Evolutionary conservation across 2,329 filamentous ascomycete species (phyloP), one percentile per base, ranked within the genome.

Genomic region (Verticillium nonalfalfae): DNA sequence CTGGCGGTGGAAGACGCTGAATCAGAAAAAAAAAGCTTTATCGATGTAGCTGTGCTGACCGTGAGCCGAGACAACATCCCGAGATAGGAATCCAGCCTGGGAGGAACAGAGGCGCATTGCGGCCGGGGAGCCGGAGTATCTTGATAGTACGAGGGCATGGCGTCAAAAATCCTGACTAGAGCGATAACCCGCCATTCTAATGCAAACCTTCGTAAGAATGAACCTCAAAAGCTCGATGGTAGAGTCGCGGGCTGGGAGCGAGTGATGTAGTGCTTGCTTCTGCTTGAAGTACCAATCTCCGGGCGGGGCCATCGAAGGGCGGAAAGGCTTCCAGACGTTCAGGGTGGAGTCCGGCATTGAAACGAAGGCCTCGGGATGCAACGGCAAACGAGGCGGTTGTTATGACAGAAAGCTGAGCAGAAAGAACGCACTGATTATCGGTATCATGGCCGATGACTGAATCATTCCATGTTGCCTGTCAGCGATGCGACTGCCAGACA

Each of bases 351-450:
- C 45, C 45, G 45, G 45, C 45, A 50, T 57, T 34, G 34, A 50
- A 39, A 34, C 39, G 50, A 39, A 50, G 57, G 26, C 57, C 14
- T 26, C 57, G 57, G 57, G 57, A 58, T 58, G 57, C 45, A 58
- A 58, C 57, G 57, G 57, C 35, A 6, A 10, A 50, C 26, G 57
- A 58, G 33, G 33, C 36, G 36, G 55, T n/a, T 57, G n/a, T 36
- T 26, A 26, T n/a, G 55, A 7, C 45, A 18, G 15, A n/a, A 50
- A 13, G 18, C 40, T 55, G 21, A 31, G 35, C 45, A 33, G 6
- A 26, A 57, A 56, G 26, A 18, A 13, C 14, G 31, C 35, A 56
- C 57, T 33, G 35, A 15, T 26, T 18, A 59, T 50, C 52, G 26
- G 26, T 26, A 26, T 4, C 18, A 56, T 45, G 31, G 50, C 36